Base-by-base conservation (phyloP, 78 protist species). In the Dictyostelium brefeldianum region DNA sequence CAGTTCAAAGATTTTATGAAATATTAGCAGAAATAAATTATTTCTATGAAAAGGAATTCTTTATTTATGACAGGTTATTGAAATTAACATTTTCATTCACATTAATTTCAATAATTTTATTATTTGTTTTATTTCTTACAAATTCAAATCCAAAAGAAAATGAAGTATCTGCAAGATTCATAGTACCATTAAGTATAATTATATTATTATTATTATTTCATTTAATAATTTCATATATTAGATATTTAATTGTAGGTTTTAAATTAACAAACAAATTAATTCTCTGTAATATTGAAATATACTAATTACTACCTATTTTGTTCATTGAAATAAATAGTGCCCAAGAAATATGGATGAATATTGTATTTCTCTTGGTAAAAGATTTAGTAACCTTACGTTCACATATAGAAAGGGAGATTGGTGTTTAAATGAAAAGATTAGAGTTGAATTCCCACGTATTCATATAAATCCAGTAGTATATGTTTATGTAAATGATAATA, bases 281-380 rank as follows among this genome's bases (percentile, higher is more conserved):
- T n/a, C n/a, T n/a, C n/a, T n/a, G n/a, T n/a, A n/a, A n/a, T n/a
- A n/a, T n/a, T n/a, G n/a, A n/a, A n/a, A n/a, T n/a, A n/a, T n/a
- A n/a, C n/a, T n/a, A n/a, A n/a, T n/a, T n/a, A n/a, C n/a, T n/a
- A n/a, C n/a, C n/a, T n/a, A n/a, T n/a, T n/a, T n/a, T 18, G 18
- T 3, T 18, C 1, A 18, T 1, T n/a, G 22, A 59, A 59, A 59
- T 10, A 59, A 59, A 59, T 67, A 67, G 75, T 67, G 75, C 25
- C 75, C 75, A 31, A 67, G 31, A 18, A 25, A 67, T 67, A 67
- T 67, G 75, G 48, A 67, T 15, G 75, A 67, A 27, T 67, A 31
- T 67, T 67, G 75, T 31, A 15, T 2, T 27, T 12, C 20, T 14
- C 15, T 67, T 29, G 31, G 75, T 31, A 67, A 67, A 14, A 67